Conservation (phyloP, 768 basidiomycete genomes). For the Leccinum rimulosum region DNA sequence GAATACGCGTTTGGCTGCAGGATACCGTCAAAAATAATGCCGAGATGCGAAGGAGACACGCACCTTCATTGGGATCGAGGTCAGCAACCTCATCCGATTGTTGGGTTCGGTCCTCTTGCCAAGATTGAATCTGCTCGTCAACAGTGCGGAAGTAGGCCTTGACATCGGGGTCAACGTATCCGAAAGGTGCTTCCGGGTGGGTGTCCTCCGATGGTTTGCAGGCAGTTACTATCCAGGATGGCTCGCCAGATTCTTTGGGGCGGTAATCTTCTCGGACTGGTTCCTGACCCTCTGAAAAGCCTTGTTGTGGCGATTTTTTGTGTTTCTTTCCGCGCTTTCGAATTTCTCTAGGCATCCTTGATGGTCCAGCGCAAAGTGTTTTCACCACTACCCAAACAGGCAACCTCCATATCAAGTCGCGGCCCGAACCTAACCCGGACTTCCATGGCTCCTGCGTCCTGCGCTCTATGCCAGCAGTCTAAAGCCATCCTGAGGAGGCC, state of each 20-base stretch:
- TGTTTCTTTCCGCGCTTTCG: conserved; percentile 77
- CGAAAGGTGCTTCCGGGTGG: conserved; percentile 79
- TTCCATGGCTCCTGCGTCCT: conserved; percentile 76
- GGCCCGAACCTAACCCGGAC: neutral
- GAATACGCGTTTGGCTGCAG: conserved; percentile 69
- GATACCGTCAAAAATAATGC: too few species aligned
- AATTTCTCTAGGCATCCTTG: conserved; percentile 67
- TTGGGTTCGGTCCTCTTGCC: conserved; percentile 56
- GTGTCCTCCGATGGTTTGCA: conserved; percentile 39
- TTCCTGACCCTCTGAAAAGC: conserved; percentile 1
- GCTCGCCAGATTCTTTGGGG: conserved; percentile 36
- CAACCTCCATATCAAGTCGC: neutral
- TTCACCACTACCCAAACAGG: conserved; percentile 8
- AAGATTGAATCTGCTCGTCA: conserved; percentile 82
- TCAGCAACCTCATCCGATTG: conserved; percentile 46
- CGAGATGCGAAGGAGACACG: conserved; percentile 14
- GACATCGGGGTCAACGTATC: conserved; percentile 83
- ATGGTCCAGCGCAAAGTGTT: neutral
- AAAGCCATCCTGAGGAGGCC: conserved; percentile 91
- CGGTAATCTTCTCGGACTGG: conserved; percentile 5
- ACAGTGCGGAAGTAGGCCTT: conserved; percentile 93
- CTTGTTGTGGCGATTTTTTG: conserved; percentile 44
- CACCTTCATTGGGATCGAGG: conserved; percentile 71
- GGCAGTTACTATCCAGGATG: conserved; percentile 68
- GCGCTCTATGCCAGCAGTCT: conserved; percentile 70